phyloP scores from a whole-genome alignment of 352 stramenopile species.

The Globisporangium okanoganense region DNA sequence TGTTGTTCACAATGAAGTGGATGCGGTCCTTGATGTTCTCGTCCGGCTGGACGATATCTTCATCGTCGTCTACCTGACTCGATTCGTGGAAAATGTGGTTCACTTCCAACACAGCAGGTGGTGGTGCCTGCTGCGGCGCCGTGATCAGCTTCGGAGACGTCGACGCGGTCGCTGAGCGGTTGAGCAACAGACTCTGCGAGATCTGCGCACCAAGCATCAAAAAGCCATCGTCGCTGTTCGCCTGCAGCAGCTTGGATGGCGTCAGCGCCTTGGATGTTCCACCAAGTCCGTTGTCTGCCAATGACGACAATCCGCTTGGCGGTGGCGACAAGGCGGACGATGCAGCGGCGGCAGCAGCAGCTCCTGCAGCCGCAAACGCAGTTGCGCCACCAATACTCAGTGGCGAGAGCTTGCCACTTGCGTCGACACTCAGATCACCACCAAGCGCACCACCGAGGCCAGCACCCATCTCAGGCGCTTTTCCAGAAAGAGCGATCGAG shows the following conservation, averaged over 20 bases:
- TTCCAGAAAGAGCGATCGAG: slow-evolving; percentile 41
- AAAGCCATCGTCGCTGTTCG: slow-evolving; percentile 15
- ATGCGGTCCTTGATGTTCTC: slow-evolving; percentile 94
- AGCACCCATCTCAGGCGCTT: slow-evolving; percentile 13
- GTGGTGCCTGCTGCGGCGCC: slow-evolving; percentile 33
- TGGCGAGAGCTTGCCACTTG: slow-evolving; percentile 19
- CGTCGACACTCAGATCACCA: slow-evolving; percentile 4
- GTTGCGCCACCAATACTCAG: slow-evolving; percentile 21
- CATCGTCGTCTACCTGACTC: slow-evolving; percentile 54
- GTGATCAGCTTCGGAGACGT: slow-evolving; percentile 42
- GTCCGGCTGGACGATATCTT: slow-evolving; percentile 67
- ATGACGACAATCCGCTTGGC: not conserved
- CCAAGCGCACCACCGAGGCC: not conserved
- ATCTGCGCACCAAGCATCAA: slow-evolving; percentile 17
- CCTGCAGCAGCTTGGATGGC: slow-evolving; percentile 14
- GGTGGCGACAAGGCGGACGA: slow-evolving; percentile 15
- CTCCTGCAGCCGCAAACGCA: slow-evolving; percentile 21
- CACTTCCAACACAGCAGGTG: slow-evolving; percentile 58
- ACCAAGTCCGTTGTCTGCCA: slow-evolving; percentile 4
- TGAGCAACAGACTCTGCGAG: slow-evolving; percentile 34
- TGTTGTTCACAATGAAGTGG: slow-evolving; percentile 99
- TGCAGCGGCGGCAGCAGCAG: slow-evolving; percentile 9
- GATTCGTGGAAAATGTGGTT: slow-evolving; percentile 84
- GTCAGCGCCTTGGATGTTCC: slow-evolving; percentile 11
- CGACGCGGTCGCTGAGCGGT: slow-evolving; percentile 26